Conservation (phyloP, 306 rosid species). For the Hippophae tibetana region DNA sequence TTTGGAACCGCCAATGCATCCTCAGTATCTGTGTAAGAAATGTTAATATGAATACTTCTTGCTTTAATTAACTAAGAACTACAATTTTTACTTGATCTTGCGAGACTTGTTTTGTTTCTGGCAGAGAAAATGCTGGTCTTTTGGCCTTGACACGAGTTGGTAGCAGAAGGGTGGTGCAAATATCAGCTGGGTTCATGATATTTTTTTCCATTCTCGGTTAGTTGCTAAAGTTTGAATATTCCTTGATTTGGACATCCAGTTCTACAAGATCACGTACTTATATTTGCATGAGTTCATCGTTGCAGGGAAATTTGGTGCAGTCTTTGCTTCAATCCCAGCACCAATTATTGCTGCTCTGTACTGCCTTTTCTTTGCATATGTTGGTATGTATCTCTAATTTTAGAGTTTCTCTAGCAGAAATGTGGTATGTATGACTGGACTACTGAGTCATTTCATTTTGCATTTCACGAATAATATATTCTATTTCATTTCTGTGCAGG, state of each 20-base stretch:
- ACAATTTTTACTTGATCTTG: slow-evolving; percentile 17
- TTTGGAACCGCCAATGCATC: slow-evolving; percentile 91
- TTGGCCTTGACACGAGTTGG: slow-evolving; percentile 94
- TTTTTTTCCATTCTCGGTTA: slow-evolving; percentile 94
- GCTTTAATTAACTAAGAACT: slow-evolving; percentile 8
- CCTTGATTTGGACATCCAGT: too few relatives aligned
- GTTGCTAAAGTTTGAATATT: slow-evolving; percentile 11
- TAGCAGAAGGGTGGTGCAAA: slow-evolving; percentile 94
- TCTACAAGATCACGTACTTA: too few relatives aligned
- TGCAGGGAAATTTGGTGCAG: slow-evolving; percentile 66
- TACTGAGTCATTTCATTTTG: slow-evolving; percentile 8
- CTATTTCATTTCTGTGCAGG: slow-evolving; percentile 26
- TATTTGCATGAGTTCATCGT: too few relatives aligned
- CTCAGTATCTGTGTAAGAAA: slow-evolving; percentile 88
- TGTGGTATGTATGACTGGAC: not conserved
- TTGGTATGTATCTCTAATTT: slow-evolving; percentile 48
- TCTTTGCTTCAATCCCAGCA: slow-evolving; percentile 30
- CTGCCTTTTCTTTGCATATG: slow-evolving; percentile 91
- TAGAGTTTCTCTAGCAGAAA: slow-evolving; percentile 8
- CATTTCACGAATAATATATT: not conserved
- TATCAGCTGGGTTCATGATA: slow-evolving; percentile 97
- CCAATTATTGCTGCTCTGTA: slow-evolving; percentile 86
- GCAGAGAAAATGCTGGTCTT: slow-evolving; percentile 95
- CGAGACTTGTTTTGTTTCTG: slow-evolving; percentile 18
- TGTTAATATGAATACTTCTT: not conserved